phyloP scores from a whole-genome alignment of 2,329 filamentous ascomycete species.

The Fonsecaea multimorphosa region DNA sequence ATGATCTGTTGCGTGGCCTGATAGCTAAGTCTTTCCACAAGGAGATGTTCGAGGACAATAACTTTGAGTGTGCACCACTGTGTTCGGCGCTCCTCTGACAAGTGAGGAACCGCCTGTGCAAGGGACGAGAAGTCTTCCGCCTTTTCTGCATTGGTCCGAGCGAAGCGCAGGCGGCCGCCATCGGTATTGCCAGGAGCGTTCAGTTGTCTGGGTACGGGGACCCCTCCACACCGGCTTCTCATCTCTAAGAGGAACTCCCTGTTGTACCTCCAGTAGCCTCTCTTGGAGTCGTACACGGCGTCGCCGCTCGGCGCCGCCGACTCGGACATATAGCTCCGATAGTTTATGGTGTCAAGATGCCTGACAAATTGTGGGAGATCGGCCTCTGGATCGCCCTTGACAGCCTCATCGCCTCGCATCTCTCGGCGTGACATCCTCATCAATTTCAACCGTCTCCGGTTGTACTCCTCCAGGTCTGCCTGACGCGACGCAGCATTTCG shows the following conservation, averaged over 20 bases:
- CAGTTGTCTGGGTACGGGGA: constrained; percentile 4
- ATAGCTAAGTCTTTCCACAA: constrained; percentile 23
- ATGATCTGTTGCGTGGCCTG: constrained; percentile 13
- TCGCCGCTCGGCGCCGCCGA: constrained; percentile 33
- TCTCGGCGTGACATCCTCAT: constrained; percentile 39
- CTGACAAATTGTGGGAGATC: constrained; percentile 37
- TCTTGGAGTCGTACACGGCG: constrained; percentile 37
- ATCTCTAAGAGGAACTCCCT: constrained; percentile 30
- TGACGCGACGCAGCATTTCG: constrained; percentile 34
- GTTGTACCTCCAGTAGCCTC: constrained; percentile 38
- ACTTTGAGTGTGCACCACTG: constrained; percentile 25
- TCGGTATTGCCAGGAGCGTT: not conserved
- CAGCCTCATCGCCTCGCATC: constrained; percentile 37
- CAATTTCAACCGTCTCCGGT: constrained; percentile 29
- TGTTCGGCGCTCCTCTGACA: constrained; percentile 9
- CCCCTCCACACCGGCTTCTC: constrained; percentile 14
- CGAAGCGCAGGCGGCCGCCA: constrained; percentile 10
- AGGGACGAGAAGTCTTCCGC: constrained; percentile 11
- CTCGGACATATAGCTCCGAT: constrained; percentile 34
- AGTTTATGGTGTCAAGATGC: constrained; percentile 40
- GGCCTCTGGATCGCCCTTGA: constrained; percentile 36
- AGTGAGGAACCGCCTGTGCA: not conserved
- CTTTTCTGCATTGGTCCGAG: constrained; percentile 31
- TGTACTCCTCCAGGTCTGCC: constrained; percentile 39
- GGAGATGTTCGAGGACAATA: constrained; percentile 22